A percentile compares a stretch with the other conserved stretches of the same genome.
phyloP scores from a whole-genome alignment of 2,329 filamentous ascomycete species.

The Sarocladium brachiariae region DNA sequence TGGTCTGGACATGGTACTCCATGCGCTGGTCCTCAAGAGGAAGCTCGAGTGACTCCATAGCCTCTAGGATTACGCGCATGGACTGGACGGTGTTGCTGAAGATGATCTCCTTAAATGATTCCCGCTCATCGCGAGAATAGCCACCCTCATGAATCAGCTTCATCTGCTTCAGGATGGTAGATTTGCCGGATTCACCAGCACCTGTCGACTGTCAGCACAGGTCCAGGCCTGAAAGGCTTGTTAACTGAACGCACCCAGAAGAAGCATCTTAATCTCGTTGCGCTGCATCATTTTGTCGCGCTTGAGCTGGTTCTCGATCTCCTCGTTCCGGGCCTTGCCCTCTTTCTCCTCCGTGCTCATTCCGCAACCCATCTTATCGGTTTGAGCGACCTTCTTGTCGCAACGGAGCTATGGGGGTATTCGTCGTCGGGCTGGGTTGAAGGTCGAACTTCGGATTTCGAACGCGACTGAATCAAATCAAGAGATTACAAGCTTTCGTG shows the following conservation, averaged over 20 bases:
- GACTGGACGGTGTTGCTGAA: constrained; percentile 65
- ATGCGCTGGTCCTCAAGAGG: constrained; percentile 86
- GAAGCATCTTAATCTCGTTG: constrained; percentile 99
- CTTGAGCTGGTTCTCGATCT: constrained; percentile 99
- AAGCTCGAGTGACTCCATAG: constrained; percentile 64
- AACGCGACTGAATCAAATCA: not conserved
- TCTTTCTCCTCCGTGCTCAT: constrained; percentile 99
- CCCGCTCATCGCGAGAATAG: constrained; percentile 83
- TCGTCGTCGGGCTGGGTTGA: too few relatives aligned
- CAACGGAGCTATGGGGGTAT: not conserved
- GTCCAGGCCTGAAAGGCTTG: not conserved
- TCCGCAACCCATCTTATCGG: constrained; percentile 91
- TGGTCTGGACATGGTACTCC: constrained; percentile 96
- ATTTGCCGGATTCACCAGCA: constrained; percentile 93
- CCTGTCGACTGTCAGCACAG: constrained; percentile 42
- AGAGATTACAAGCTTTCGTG: not conserved
- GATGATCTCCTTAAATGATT: constrained; percentile 65
- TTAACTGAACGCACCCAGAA: constrained; percentile 62
- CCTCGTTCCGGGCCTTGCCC: constrained; percentile 99
- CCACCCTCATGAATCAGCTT: constrained; percentile 99
- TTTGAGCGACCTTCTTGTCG: constrained; percentile 12
- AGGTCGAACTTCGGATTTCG: not conserved
- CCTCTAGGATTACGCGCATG: constrained; percentile 63
- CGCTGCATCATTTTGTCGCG: constrained; percentile 97
- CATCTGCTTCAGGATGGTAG: constrained; percentile 98